Base-by-base conservation (phyloP, 331 rosid genomes). In the Erythrophleum ivorense region DNA sequence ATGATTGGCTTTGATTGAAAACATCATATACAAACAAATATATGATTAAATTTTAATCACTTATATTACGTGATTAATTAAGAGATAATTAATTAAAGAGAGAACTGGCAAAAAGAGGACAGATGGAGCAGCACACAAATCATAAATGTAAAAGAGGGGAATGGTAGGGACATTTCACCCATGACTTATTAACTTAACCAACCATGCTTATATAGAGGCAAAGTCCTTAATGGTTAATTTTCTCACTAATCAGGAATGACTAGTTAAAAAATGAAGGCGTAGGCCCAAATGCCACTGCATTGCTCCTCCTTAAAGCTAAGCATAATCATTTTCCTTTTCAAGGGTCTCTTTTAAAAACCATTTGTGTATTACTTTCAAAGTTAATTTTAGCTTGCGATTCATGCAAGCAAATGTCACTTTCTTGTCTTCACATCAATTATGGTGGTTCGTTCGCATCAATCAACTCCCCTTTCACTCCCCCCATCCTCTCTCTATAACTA, bases 281-380 rank as follows among this genome's bases (percentile, higher is more conserved):
- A 55, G 62, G 31, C 62, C 62, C 62, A 55, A 55, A 7, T 55
- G 63, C 63, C 63, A 57, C 31, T 57, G 33, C 83, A 81, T 88
- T 83, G 85, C 93, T 86, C 96, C 91, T 86, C 80, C 91, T 89
- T 89, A 85, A 91, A 91, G 93, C 87, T 89, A 87, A 85, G 64
- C 77, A 84, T 75, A 87, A 88, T 88, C 65, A 87, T 91, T 80
- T 46, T 76, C 78, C 65, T 78, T 82, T 83, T 77, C 76, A 19
- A 49, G 63, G 71, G 76, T 82, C 80, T 75, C 74, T 83, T 79
- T 76, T 34, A 70, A 52, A 73, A 71, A 84, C 76, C 55, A 84
- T 82, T 81, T 87, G 33, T 57, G 78, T 57, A 88, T 89, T 84
- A 81, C 65, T 88, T 81, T 81, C 75, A 75, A 86, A 83, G 82